A percentile compares a stretch with the other conserved stretches of the same genome.
Conservation (phyloP, 805 yeast species). For the Hanseniaspora vineae region DNA sequence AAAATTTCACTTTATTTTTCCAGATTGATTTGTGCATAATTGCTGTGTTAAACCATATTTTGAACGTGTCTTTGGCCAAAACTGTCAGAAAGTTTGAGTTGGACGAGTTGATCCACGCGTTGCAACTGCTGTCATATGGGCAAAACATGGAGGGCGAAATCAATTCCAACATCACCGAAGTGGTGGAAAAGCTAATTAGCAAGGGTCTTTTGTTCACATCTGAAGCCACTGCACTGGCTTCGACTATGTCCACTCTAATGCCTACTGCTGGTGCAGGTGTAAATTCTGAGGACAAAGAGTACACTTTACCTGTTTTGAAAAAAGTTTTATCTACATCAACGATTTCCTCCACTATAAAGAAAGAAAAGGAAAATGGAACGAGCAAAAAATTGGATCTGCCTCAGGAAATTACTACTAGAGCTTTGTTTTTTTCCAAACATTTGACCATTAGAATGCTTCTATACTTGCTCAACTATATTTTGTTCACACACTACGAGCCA, state of each 20-base stretch:
- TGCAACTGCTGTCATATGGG: slow-evolving; percentile 24
- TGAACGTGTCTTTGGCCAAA: slow-evolving; percentile 23
- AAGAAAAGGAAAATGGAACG: neutral
- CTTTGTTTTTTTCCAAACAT: slow-evolving; percentile 27
- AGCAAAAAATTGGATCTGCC: slow-evolving; percentile 25
- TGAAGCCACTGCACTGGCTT: slow-evolving; percentile 14
- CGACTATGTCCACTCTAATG: neutral
- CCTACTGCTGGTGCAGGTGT: neutral
- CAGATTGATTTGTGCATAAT: slow-evolving; percentile 31
- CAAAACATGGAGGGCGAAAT: slow-evolving; percentile 6
- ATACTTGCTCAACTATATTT: slow-evolving; percentile 37
- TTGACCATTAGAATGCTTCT: slow-evolving; percentile 33
- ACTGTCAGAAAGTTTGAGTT: slow-evolving; percentile 31
- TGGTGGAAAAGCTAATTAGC: slow-evolving; percentile 16
- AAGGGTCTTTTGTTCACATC: slow-evolving; percentile 20
- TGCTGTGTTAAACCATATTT: slow-evolving; percentile 20
- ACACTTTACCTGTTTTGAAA: neutral
- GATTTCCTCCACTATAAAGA: neutral
- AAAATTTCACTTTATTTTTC: slow-evolving; percentile 34
- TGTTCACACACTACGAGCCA: slow-evolving; percentile 33
- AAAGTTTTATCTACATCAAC: neutral
- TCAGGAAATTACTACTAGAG: slow-evolving; percentile 29
- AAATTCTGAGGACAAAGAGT: neutral
- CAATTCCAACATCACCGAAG: slow-evolving; percentile 14
- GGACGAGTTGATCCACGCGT: slow-evolving; percentile 24